Evolutionary conservation across 2,329 filamentous ascomycete species (phyloP).

Genomic region (Penicillium sp.): DNA sequence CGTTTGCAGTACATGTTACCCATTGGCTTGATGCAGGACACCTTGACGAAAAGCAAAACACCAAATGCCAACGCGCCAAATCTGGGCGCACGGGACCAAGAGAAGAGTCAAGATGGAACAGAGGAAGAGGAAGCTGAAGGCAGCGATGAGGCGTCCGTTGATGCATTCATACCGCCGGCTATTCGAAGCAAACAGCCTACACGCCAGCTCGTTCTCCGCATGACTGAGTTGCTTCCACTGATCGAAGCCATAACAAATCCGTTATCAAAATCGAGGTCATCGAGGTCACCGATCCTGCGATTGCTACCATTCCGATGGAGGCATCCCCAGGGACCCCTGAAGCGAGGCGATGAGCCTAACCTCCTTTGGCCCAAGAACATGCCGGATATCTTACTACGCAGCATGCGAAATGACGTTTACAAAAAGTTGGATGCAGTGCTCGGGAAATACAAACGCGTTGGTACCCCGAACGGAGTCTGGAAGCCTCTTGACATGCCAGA

Average conservation of each 20-base stretch:
- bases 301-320: constrained; percentile 41
- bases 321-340: constrained; percentile 31
- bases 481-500: constrained; percentile 23
- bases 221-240: constrained; percentile 30
- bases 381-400: constrained; percentile 41
- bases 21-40: constrained; percentile 32
- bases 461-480: constrained; percentile 28
- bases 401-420: constrained; percentile 39
- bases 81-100: neutral
- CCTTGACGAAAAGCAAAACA: constrained; percentile 18
- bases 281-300: constrained; percentile 16
- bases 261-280: constrained; percentile 11
- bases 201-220: constrained; percentile 26
- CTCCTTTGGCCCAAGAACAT: constrained; percentile 53
- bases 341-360: constrained; percentile 25
- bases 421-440: constrained; percentile 39
- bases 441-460: constrained; percentile 20
- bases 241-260: constrained; percentile 22
- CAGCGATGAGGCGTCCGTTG: too few species aligned
- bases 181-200: constrained; percentile 2
- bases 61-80: constrained; percentile 11
- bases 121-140: neutral
- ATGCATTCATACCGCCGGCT: neutral
- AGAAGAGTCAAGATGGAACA: rapidly evolving
- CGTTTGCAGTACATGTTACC: constrained; percentile 37